Conservation (phyloP, 2,329 filamentous ascomycete genomes). For the Fusarium chaquense region DNA sequence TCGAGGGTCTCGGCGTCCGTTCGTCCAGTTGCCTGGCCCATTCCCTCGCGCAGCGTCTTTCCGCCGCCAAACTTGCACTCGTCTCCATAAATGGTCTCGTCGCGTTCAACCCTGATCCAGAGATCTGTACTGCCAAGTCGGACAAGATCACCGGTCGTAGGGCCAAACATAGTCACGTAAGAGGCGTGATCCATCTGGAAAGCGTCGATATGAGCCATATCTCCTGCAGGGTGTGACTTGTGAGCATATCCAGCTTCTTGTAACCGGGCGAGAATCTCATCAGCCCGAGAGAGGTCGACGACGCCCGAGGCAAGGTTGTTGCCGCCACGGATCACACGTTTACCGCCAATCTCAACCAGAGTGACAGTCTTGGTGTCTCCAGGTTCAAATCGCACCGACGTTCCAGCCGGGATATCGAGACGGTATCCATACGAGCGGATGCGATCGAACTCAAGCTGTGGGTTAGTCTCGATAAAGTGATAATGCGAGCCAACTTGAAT, state of each 20-base stretch:
- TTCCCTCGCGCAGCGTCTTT: slow-evolving; percentile 92
- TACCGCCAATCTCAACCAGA: slow-evolving; percentile 87
- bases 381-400: slow-evolving; percentile 92
- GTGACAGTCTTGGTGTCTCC: slow-evolving; percentile 92
- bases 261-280: slow-evolving; percentile 75
- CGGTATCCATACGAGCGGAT: slow-evolving; percentile 84
- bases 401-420: slow-evolving; percentile 90
- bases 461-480: slow-evolving; percentile 96
- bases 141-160: slow-evolving; percentile 88
- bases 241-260: slow-evolving; percentile 83
- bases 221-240: slow-evolving; percentile 71
- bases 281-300: slow-evolving; percentile 72
- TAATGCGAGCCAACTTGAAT: slow-evolving; percentile 96
- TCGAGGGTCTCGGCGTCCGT: slow-evolving; percentile 80
- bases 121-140: slow-evolving; percentile 85
- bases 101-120: slow-evolving; percentile 90
- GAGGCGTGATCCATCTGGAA: slow-evolving; percentile 80
- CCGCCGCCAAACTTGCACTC: slow-evolving; percentile 96
- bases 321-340: slow-evolving; percentile 83
- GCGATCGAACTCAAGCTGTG: slow-evolving; percentile 89
- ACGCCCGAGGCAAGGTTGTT: slow-evolving; percentile 81
- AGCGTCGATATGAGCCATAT: slow-evolving; percentile 66
- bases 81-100: slow-evolving; percentile 86
- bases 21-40: slow-evolving; percentile 90
- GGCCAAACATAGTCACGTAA: slow-evolving; percentile 92